Base-by-base conservation (phyloP, 2,329 filamentous ascomycete genomes). In the Sarocladium brachiariae region DNA sequence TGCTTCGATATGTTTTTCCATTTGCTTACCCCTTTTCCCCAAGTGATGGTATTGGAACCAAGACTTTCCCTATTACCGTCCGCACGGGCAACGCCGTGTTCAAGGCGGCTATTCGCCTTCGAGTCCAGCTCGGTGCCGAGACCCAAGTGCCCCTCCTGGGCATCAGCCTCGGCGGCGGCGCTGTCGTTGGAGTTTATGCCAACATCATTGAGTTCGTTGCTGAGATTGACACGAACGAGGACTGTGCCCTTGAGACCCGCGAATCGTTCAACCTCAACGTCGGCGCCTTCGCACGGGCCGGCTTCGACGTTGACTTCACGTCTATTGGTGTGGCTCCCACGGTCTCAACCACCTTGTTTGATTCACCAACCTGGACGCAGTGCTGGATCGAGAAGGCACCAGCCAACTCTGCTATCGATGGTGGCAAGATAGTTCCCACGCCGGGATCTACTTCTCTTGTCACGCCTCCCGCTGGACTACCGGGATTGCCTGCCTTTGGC, bases 171-270 rank as follows among this genome's bases (percentile, higher is more conserved):
- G 65, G 65, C 33, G 64, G 71, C 11, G 70, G 67, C 53, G 66
- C 71, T 23, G 66, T 68, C 50, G 56, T 70, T 18, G 65, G 64
- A 46, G 62, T 78, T 34, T 78, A 67, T 55, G 70, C 70, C 50
- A 73, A 80, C 61, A 57, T 80, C 6, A 66, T 76, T 13, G 72
- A 79, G 55, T 76, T 78, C 57, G 65, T 70, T 37, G 65, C 64
- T 56, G 57, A 65, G 47, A 63, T 72, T 52, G 66, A 66, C 51
- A 58, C 57, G 21, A 62, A 62, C 11, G 56, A 60, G 16, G 50
- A 51, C 21, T 72, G 70, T 60, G 65, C 61, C 25, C 56, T 71
- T 2, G 39, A 55, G 50, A 38, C 50, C 14, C 33, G 27, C n/a
- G 31, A 46, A 23, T 52, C 38, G 34, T 50, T 47, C 37, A 43